A percentile compares a stretch with the other conserved stretches of the same genome.
Evolutionary conservation across 257 asterid genomes (phyloP).

Genomic region (Buddleja alternifolia): DNA sequence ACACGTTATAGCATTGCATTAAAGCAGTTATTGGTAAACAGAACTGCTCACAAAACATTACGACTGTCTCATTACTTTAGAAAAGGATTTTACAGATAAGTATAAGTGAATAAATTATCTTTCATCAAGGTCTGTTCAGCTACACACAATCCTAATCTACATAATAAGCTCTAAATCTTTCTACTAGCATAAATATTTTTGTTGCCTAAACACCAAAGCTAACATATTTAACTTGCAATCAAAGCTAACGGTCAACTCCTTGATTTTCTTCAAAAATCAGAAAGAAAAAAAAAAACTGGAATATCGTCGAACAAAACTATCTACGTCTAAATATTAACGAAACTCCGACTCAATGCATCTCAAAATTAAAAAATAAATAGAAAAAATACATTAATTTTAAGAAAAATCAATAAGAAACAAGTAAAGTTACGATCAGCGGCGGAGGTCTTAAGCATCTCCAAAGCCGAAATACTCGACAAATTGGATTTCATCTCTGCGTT

Average conservation of each 20-base stretch:
- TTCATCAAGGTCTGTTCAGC: slow-evolving; percentile 9
- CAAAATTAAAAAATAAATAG: too few species aligned
- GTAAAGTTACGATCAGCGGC: slow-evolving; percentile 70
- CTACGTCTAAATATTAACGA: background rate
- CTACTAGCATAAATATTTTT: slow-evolving; percentile 6
- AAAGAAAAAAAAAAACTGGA: background rate
- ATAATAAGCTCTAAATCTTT: slow-evolving; percentile 11
- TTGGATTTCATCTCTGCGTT: slow-evolving; percentile 41
- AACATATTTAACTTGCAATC: slow-evolving; percentile 11
- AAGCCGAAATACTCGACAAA: slow-evolving; percentile 64
- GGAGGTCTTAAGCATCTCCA: slow-evolving; percentile 79
- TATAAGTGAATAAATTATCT: slow-evolving; percentile 4
- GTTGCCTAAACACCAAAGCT: background rate
- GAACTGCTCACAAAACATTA: slow-evolving; percentile 10
- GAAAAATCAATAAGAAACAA: background rate
- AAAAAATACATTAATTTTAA: background rate
- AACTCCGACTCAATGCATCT: slow-evolving; percentile 1
- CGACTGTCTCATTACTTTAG: background rate
- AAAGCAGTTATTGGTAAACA: background rate
- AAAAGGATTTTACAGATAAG: background rate
- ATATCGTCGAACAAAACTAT: background rate
- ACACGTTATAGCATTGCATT: background rate
- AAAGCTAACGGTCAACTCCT: background rate
- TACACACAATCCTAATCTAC: slow-evolving; percentile 14
- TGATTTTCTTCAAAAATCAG: background rate